Conservation (phyloP, 306 rosid species). For the Betula pendula region DNA sequence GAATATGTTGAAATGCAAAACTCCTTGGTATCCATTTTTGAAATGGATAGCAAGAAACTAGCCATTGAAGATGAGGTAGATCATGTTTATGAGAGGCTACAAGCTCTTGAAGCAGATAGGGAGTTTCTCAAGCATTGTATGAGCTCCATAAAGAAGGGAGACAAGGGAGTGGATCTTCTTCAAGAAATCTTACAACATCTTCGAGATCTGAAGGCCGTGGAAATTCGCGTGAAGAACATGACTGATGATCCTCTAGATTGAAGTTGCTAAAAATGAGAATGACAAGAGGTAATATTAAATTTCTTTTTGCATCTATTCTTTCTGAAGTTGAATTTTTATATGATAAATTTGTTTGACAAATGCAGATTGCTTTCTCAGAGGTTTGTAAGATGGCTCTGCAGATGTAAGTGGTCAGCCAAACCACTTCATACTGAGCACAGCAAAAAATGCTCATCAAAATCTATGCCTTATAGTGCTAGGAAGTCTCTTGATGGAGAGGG, state of each 20-base stretch:
- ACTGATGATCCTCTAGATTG: constrained; percentile 34
- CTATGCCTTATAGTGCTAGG: not conserved
- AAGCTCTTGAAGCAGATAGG: constrained; percentile 73
- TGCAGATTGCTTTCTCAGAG: constrained; percentile 29
- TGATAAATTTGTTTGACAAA: constrained; percentile 9
- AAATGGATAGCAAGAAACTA: constrained; percentile 40
- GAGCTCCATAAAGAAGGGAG: constrained; percentile 67
- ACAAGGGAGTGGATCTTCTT: constrained; percentile 64
- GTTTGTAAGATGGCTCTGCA: constrained; percentile 28
- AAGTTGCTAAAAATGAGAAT: constrained; percentile 22
- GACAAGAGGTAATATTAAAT: constrained; percentile 24
- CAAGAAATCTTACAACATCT: constrained; percentile 75
- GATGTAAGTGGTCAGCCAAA: constrained; percentile 12
- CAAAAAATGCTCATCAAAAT: not conserved
- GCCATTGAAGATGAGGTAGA: constrained; percentile 73
- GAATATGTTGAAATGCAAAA: constrained; percentile 38
- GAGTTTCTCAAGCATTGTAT: constrained; percentile 68
- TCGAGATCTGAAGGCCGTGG: constrained; percentile 65
- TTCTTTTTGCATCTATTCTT: constrained; percentile 3
- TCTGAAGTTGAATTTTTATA: not conserved
- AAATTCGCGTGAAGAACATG: constrained; percentile 41
- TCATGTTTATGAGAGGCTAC: constrained; percentile 69
- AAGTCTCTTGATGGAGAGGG: constrained; percentile 33
- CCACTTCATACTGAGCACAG: constrained; percentile 13
- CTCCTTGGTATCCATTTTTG: constrained; percentile 23